These are phyloP conservation scores for Hypericum perforatum DNA, from an alignment of 345 rosid genomes.

Conservation along the genomic window DNA sequence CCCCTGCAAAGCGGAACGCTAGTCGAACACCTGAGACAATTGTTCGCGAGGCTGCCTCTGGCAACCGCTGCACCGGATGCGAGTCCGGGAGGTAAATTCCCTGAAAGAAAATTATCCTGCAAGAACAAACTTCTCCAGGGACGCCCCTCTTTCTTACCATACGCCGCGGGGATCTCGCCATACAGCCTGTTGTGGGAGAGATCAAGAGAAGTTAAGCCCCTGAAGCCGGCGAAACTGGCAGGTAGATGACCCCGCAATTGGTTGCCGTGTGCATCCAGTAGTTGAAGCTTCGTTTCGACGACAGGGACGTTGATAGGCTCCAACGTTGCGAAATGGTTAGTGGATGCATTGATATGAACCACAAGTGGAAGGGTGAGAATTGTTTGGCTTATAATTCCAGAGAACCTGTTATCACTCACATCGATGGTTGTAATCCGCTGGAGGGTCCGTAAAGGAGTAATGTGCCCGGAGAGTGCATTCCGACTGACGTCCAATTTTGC, in stretches of 20 bases:
- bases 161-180: constrained; percentile 31
- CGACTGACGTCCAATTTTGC: constrained; percentile 28
- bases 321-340: constrained; percentile 31
- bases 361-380: constrained; percentile 32
- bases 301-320: constrained; percentile 14
- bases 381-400: constrained; percentile 17
- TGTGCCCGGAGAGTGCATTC: constrained; percentile 35
- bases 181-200: constrained; percentile 32
- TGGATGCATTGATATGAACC: constrained; percentile 31
- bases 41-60: constrained; percentile 43
- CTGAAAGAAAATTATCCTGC: constrained; percentile 29
- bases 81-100: constrained; percentile 37
- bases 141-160: constrained; percentile 27
- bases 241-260: constrained; percentile 41
- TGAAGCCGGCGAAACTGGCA: constrained; percentile 24
- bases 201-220: constrained; percentile 29
- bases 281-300: constrained; percentile 24
- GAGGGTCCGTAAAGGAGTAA: constrained; percentile 23
- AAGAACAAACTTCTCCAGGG: constrained; percentile 33
- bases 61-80: constrained; percentile 7
- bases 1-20: constrained; percentile 33
- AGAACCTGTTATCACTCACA: constrained; percentile 42
- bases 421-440: constrained; percentile 25
- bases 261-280: constrained; percentile 39
- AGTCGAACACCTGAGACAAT: constrained; percentile 33